phyloP scores from a whole-genome alignment of 768 basidiomycete species.

The Leucocoprinus sp. region DNA sequence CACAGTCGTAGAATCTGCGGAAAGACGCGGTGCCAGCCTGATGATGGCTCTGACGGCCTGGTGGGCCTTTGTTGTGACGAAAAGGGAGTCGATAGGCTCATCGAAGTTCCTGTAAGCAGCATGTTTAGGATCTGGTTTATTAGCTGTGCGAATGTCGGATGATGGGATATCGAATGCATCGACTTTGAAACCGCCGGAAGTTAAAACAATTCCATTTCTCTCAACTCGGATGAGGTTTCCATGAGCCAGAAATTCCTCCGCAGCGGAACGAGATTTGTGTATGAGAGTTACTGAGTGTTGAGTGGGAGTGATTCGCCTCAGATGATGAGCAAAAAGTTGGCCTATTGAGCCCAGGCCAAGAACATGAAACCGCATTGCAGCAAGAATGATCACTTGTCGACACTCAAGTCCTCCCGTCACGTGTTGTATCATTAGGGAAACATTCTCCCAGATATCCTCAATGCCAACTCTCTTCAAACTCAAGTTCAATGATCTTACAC shows the following conservation, averaged over 20 bases:
- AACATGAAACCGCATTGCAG: slow-evolving; percentile 63
- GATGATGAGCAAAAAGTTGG: slow-evolving; percentile 70
- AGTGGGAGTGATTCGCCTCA: slow-evolving; percentile 50
- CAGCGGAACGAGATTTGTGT: slow-evolving; percentile 41
- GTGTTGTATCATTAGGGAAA: too few relatives aligned
- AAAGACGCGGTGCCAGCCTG: slow-evolving; percentile 54
- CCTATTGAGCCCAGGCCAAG: slow-evolving; percentile 83
- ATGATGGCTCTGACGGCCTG: slow-evolving; percentile 51
- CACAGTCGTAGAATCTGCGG: slow-evolving; percentile 68
- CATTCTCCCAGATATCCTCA: slow-evolving; percentile 14
- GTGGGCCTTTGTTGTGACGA: slow-evolving; percentile 78
- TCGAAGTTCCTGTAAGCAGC: slow-evolving; percentile 6
- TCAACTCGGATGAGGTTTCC: slow-evolving; percentile 41
- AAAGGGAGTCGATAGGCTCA: slow-evolving; percentile 58
- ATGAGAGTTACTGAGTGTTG: slow-evolving; percentile 60
- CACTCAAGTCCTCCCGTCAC: neutral
- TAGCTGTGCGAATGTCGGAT: neutral
- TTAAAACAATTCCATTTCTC: slow-evolving; percentile 33
- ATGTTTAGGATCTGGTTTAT: slow-evolving; percentile 1
- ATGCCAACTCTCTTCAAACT: slow-evolving; percentile 63
- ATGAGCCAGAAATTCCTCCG: slow-evolving; percentile 23
- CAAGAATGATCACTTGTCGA: neutral
- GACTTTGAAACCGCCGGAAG: slow-evolving; percentile 37
- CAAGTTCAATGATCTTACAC: slow-evolving; percentile 47
- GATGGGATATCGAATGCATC: slow-evolving; percentile 33